Conservation (phyloP, 495 filamentous ascomycete genomes). For the Podospora australis region DNA sequence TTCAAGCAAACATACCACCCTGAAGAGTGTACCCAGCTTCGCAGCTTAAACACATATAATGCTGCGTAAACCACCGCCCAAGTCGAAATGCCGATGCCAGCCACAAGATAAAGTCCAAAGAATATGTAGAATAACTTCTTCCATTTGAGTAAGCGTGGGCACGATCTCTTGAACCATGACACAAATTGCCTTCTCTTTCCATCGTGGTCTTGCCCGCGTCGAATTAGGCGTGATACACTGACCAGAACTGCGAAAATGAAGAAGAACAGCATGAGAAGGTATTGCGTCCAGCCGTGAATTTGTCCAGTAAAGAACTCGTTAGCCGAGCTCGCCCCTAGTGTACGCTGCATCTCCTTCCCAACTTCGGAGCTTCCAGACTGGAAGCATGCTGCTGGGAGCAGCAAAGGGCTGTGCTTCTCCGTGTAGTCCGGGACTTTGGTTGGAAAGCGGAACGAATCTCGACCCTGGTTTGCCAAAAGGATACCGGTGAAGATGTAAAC, state of each 20-base stretch:
- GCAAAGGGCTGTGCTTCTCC: conserved; percentile 18
- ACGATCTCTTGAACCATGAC: neutral
- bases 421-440: conserved; percentile 16
- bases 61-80: conserved; percentile 17
- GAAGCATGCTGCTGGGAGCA: conserved; percentile 30
- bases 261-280: conserved; percentile 25
- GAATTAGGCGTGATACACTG: conserved; percentile 19
- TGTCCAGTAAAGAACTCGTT: conserved; percentile 16
- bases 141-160: conserved; percentile 6
- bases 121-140: conserved; percentile 13
- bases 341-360: conserved; percentile 4
- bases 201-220: conserved; percentile 14
- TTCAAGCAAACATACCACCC: conserved; percentile 18
- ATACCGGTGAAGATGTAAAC: conserved; percentile 25
- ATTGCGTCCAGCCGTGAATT: conserved; percentile 27
- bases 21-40: conserved; percentile 24
- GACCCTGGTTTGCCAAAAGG: conserved; percentile 25
- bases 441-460: conserved; percentile 20
- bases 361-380: conserved; percentile 13
- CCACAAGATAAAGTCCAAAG: conserved; percentile 22
- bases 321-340: conserved; percentile 10
- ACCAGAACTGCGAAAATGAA: conserved; percentile 21
- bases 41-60: conserved; percentile 22
- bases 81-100: conserved; percentile 17
- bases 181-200: conserved; percentile 9